Conservation (phyloP, 179 eudicot species). For the Carnegiea gigantea region DNA sequence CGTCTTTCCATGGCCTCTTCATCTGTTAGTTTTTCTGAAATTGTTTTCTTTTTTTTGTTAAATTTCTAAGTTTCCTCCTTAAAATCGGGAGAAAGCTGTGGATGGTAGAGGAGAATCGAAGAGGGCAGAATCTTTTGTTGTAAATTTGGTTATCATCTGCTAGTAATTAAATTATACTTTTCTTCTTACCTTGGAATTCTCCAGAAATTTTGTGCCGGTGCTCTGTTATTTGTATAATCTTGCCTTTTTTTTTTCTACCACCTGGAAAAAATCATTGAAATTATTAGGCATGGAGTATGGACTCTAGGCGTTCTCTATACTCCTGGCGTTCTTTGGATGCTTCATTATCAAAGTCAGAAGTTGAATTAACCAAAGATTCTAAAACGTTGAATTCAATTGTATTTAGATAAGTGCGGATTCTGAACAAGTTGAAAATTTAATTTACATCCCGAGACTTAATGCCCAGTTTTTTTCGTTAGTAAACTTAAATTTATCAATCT, state of each 20-base stretch:
- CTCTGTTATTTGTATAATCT: not conserved
- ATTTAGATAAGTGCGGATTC: not conserved
- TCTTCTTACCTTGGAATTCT: slow-evolving; percentile 5
- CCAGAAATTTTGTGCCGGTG: not conserved
- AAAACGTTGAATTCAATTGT: not conserved
- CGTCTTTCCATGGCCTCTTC: not conserved
- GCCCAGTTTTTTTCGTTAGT: too few species aligned
- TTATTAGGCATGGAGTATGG: too few species aligned
- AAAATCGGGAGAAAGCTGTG: slow-evolving; percentile 9
- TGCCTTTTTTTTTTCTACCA: too few species aligned
- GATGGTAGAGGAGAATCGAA: too few species aligned
- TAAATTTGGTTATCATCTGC: slow-evolving; percentile 19
- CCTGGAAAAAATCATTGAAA: not conserved
- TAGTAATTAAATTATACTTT: not conserved
- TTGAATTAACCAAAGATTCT: not conserved
- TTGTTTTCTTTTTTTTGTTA: not conserved
- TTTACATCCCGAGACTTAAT: too few species aligned
- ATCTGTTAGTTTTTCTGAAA: not conserved
- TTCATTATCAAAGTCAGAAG: not conserved
- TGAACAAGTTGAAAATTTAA: not conserved
- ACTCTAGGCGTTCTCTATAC: too few species aligned
- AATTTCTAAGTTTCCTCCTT: slow-evolving; percentile 21
- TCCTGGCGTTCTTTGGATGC: too few species aligned
- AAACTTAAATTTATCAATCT: too few species aligned
- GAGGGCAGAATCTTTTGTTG: slow-evolving; percentile 4